Evolutionary conservation across 768 basidiomycete genomes (phyloP).

Genomic region (Termitomyces sp.): DNA sequence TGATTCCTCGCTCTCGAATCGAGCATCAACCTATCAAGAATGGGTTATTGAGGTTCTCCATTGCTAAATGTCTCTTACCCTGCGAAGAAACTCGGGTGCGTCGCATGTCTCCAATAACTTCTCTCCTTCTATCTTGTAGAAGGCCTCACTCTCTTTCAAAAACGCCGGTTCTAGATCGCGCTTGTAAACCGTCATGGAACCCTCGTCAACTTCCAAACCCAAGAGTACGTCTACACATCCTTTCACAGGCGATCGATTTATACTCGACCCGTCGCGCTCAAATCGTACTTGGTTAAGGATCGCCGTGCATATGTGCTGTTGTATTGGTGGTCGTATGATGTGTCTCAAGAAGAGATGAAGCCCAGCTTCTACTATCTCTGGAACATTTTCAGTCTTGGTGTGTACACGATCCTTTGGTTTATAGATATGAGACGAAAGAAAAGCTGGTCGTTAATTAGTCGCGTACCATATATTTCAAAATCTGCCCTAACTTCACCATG

Average conservation of each 20-base stretch:
- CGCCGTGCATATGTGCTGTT: conserved; percentile 78
- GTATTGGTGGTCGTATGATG: conserved; percentile 80
- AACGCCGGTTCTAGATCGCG: conserved; percentile 82
- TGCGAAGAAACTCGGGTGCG: conserved; percentile 76
- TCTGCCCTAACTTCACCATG: conserved; percentile 85
- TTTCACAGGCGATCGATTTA: conserved; percentile 89
- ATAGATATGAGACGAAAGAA: conserved; percentile 3
- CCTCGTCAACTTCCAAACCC: conserved; percentile 54
- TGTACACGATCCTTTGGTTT: conserved; percentile 85
- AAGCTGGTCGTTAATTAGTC: background rate
- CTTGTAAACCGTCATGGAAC: conserved; percentile 68
- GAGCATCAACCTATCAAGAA: conserved; percentile 65
- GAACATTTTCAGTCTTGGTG: conserved; percentile 70
- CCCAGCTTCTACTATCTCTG: conserved; percentile 80
- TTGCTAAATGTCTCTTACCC: conserved; percentile 47
- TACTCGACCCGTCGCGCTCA: conserved; percentile 88
- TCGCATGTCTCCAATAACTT: conserved; percentile 71
- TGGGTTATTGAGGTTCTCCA: conserved; percentile 9
- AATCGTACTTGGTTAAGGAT: conserved; percentile 84
- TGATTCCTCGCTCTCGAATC: conserved; percentile 80
- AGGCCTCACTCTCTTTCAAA: conserved; percentile 71
- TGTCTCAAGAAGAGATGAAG: conserved; percentile 78
- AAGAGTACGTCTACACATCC: conserved; percentile 85
- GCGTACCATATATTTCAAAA: conserved; percentile 94
- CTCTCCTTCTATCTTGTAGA: conserved; percentile 77